These are phyloP conservation scores for Parasitella parasitica DNA, from an alignment of 371 early-diverging fungal genomes.

Conservation along the genomic window DNA sequence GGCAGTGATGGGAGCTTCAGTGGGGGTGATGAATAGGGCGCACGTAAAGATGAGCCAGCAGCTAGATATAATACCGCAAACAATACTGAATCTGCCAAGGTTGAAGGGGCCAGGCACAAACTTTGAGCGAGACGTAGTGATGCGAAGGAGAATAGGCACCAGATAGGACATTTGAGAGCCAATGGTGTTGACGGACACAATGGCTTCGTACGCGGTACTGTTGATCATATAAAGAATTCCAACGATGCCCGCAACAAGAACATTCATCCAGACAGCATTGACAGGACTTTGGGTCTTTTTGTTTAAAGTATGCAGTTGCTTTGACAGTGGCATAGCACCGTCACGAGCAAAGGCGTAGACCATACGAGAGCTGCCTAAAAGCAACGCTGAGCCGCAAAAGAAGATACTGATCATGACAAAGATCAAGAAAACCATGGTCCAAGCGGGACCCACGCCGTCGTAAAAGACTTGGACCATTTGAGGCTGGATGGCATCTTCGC, in stretches of 20 bases:
- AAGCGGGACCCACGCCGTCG: slow-evolving; percentile 58
- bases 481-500: slow-evolving; percentile 50
- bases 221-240: slow-evolving; percentile 39
- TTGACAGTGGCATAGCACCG: slow-evolving; percentile 57
- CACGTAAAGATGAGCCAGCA: slow-evolving; percentile 46
- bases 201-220: slow-evolving; percentile 37
- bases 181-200: slow-evolving; percentile 50
- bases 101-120: slow-evolving; percentile 40
- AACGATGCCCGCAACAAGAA: slow-evolving; percentile 33
- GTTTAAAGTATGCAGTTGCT: slow-evolving; percentile 34
- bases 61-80: slow-evolving; percentile 35
- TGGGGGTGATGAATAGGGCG: slow-evolving; percentile 48
- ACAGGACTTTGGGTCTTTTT: slow-evolving; percentile 41
- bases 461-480: slow-evolving; percentile 61
- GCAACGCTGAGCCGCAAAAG: slow-evolving; percentile 56
- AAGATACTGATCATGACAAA: slow-evolving; percentile 57
- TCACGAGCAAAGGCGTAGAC: slow-evolving; percentile 78
- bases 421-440: slow-evolving; percentile 60
- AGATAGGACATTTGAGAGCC: slow-evolving; percentile 49
- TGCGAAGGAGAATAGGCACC: slow-evolving; percentile 51
- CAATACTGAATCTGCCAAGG: slow-evolving; percentile 41
- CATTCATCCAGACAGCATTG: slow-evolving; percentile 49
- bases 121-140: slow-evolving; percentile 38
- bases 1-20: slow-evolving; percentile 32
- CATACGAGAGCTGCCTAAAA: slow-evolving; percentile 67